These are phyloP conservation scores for Heteromeles arbutifolia DNA, from an alignment of 306 rosid species.

Conservation along the genomic window DNA sequence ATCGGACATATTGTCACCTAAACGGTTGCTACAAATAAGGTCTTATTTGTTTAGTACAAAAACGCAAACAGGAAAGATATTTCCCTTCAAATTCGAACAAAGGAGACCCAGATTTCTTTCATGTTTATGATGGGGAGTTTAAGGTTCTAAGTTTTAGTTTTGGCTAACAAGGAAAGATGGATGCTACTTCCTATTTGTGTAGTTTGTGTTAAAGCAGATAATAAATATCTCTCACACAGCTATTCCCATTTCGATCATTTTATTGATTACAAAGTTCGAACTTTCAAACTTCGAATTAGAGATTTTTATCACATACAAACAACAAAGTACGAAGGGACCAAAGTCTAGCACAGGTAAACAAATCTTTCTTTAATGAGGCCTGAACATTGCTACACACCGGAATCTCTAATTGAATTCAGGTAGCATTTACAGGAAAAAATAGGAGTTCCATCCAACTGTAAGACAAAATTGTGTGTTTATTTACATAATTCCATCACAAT, in stretches of 20 bases:
- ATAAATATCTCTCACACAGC: background rate
- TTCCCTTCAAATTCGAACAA: background rate
- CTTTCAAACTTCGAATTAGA: background rate
- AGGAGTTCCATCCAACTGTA: background rate
- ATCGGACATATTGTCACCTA: constrained; percentile 2
- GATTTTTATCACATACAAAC: background rate
- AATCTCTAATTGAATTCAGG: background rate
- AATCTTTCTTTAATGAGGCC: background rate
- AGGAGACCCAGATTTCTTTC: background rate
- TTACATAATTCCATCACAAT: background rate
- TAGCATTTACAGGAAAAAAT: background rate
- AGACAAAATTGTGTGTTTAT: background rate
- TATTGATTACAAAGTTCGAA: background rate
- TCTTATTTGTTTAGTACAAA: background rate
- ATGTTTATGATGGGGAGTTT: background rate
- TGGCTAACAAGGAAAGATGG: background rate
- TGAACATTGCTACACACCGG: background rate
- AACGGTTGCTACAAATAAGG: background rate
- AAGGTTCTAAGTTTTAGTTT: background rate
- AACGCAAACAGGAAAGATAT: background rate
- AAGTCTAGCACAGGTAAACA: background rate
- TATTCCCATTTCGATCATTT: background rate
- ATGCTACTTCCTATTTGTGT: background rate
- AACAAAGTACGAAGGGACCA: background rate
- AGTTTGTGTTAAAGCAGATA: background rate